These are phyloP conservation scores for Oryza nivara DNA, from an alignment of 176 grass and related monocot species.

Conservation along the genomic window DNA sequence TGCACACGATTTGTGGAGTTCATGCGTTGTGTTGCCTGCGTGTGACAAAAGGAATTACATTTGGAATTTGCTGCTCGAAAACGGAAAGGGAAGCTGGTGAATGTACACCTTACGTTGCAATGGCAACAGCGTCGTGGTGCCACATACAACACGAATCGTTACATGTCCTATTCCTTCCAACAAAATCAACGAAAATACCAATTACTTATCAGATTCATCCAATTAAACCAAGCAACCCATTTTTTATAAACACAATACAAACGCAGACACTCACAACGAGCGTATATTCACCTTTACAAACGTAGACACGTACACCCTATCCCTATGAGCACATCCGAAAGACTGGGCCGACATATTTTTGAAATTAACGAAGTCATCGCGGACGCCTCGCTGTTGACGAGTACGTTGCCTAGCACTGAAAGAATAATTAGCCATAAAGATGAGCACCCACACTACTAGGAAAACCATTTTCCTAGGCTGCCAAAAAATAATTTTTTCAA, in stretches of 20 bases:
- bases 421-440: no score
- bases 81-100: background rate
- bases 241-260: no score
- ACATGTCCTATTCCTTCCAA: background rate
- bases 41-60: background rate
- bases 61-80: background rate
- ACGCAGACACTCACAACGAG: no score
- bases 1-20: background rate
- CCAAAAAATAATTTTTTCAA: no score
- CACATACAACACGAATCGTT: constrained; percentile 29
- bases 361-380: no score
- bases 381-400: fast-evolving
- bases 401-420: no score
- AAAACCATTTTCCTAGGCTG: no score
- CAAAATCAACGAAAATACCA: background rate
- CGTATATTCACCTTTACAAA: no score
- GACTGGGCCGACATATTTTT: no score
- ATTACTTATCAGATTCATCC: background rate
- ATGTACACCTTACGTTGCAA: background rate
- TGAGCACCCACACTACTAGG: no score
- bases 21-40: background rate
- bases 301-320: no score
- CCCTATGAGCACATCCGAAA: no score
- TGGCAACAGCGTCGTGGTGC: background rate
- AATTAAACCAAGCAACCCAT: background rate